Base-by-base conservation (phyloP, 495 filamentous ascomycete genomes). In the Podospora pseudopauciseta region DNA sequence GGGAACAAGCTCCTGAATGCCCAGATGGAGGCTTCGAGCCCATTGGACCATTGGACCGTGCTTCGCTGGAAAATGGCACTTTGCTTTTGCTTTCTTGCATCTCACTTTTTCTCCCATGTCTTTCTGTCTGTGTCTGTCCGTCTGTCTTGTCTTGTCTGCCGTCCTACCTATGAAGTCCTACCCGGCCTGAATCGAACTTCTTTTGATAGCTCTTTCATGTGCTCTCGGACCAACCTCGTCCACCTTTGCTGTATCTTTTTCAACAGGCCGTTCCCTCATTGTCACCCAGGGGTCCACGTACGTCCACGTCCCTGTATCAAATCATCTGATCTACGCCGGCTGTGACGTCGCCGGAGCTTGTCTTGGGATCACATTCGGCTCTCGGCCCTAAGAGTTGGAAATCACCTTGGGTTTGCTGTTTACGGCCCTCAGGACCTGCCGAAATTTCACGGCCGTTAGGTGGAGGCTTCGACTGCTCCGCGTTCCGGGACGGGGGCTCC, bases 31-130 rank as follows among this genome's bases (percentile, higher is more conserved):
- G 9, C 39, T 49, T 49, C 39, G 7, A 5, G 7, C 39, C 39
- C 39, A 49, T 13, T 49, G 39, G 39, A 49, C 39, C 39, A 49
- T 13, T 49, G 39, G 39, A 49, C 39, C 39, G 39, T 49, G 39
- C 39, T 49, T 7, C 13, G 39, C 15, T 49, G 39, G 39, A 11
- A 49, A 49, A 49, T 49, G 39, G 39, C 39, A 49, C 39, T 49
- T 49, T 49, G 39, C 9, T 18, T 49, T 49, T 49, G 39, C 9
- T 49, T 49, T 49, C 39, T 13, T 49, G 27, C 23, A 26, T 61
- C 56, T 61, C 30, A 13, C 27, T 61, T 61, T 61, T 30, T 32
- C 59, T 61, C 56, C 26, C 20, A 20, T 59, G 56, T 23, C 56
- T 58, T 6, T 58, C 55, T 58, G 23, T 58, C 18, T 58, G n/a